Conservation (phyloP, 2,329 filamentous ascomycete genomes). For the Cryphonectria japonica region DNA sequence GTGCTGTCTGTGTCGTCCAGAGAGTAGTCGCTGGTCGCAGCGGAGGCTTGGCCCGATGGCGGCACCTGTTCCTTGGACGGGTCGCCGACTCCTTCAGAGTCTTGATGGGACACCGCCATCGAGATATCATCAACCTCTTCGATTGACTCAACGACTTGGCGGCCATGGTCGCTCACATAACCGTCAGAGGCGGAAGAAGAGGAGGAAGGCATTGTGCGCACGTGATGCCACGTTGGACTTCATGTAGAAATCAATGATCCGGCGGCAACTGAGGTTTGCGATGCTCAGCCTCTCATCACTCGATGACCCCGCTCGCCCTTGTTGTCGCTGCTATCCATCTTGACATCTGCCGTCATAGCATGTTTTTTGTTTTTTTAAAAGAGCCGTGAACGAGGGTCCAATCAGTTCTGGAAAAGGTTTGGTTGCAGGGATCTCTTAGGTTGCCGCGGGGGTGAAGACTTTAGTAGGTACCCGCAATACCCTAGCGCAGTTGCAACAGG, state of each 20-base stretch:
- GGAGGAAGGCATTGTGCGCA: slow-evolving; percentile 8
- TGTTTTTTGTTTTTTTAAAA: background rate
- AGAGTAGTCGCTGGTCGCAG: slow-evolving; percentile 6
- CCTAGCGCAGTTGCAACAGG: background rate
- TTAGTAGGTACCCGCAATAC: slow-evolving; percentile 8
- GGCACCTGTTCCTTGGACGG: slow-evolving; percentile 2
- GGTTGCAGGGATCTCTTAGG: background rate
- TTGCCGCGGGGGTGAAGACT: background rate
- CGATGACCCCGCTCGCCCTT: background rate
- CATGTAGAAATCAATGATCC: background rate
- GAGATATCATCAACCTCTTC: slow-evolving; percentile 1
- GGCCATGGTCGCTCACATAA: slow-evolving; percentile 16
- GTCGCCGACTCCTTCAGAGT: background rate
- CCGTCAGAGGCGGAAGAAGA: slow-evolving; percentile 8
- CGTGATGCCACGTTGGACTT: background rate
- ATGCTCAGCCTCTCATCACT: no score
- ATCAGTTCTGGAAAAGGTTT: background rate
- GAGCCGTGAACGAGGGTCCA: background rate
- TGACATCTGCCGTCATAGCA: background rate
- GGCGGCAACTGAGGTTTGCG: background rate
- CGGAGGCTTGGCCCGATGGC: slow-evolving; percentile 15
- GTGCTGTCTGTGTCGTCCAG: slow-evolving; percentile 7
- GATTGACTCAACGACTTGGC: slow-evolving; percentile 10
- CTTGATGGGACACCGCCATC: background rate
- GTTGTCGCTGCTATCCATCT: background rate